Conservation (phyloP, 2,329 filamentous ascomycete species). For the Thelonectria rubi region DNA sequence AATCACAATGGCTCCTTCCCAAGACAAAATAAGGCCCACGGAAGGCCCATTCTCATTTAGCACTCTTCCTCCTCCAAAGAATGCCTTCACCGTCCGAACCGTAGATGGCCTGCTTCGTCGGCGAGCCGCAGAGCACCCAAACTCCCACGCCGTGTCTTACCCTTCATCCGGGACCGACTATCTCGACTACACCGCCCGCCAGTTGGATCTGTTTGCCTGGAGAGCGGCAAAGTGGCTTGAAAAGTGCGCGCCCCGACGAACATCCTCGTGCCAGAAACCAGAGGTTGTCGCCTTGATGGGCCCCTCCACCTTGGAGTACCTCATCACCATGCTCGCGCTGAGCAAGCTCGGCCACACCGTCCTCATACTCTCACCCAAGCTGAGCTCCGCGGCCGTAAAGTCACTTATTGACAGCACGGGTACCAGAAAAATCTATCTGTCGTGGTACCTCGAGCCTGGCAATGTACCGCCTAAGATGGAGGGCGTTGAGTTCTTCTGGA, state of each 20-base stretch:
- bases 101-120: slow-evolving; percentile 41
- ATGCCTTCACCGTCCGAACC: slow-evolving; percentile 37
- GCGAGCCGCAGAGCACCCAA: slow-evolving; percentile 41
- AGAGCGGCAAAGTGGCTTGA: slow-evolving; percentile 41
- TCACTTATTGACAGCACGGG: slow-evolving; percentile 42
- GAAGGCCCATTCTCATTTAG: too few relatives aligned
- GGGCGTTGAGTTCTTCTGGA: too few relatives aligned
- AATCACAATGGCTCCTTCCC: background rate
- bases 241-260: slow-evolving; percentile 32
- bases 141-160: slow-evolving; percentile 52
- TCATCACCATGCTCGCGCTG: slow-evolving; percentile 63
- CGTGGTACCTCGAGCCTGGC: too few relatives aligned
- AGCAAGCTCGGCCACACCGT: slow-evolving; percentile 63
- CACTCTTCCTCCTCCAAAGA: slow-evolving; percentile 12
- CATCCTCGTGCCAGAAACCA: slow-evolving; percentile 38
- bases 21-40: too few relatives aligned
- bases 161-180: slow-evolving; percentile 54
- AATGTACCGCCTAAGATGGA: too few relatives aligned
- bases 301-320: slow-evolving; percentile 62
- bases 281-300: slow-evolving; percentile 60
- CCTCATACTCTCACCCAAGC: slow-evolving; percentile 48
- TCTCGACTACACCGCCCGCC: slow-evolving; percentile 56
- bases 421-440: too few relatives aligned
- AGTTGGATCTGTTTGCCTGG: slow-evolving; percentile 53
- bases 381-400: slow-evolving; percentile 46